phyloP scores from a whole-genome alignment of 2,329 filamentous ascomycete species.

The Sclerotinia glacialis region DNA sequence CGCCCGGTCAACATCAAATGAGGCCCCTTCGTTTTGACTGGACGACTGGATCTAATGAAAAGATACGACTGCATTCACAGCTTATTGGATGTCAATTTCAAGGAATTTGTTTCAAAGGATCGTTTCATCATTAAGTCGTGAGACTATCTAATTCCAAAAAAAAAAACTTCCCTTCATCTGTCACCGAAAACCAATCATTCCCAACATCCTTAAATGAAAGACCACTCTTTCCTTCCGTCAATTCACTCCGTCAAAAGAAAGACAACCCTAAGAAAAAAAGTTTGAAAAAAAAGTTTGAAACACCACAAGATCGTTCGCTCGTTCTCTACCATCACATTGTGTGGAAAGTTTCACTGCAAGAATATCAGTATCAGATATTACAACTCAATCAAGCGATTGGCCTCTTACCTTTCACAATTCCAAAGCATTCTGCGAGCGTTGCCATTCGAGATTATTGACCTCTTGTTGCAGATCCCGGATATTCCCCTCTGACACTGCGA shows the following conservation, averaged over 20 bases:
- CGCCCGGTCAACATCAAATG: constrained; percentile 27
- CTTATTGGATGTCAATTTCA: constrained; percentile 18
- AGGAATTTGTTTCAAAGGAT: constrained; percentile 19
- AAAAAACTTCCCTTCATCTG: constrained; percentile 24
- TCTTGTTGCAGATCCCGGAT: constrained; percentile 64
- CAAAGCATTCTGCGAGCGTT: constrained; percentile 17
- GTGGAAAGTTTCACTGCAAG: constrained; percentile 12
- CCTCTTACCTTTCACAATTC: constrained; percentile 19
- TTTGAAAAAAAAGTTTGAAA: constrained; percentile 23
- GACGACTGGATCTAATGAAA: constrained; percentile 25
- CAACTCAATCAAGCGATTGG: constrained; percentile 18
- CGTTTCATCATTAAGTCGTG: constrained; percentile 34
- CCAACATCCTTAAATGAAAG: constrained; percentile 16
- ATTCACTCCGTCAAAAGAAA: constrained; percentile 23
- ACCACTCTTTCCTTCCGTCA: constrained; percentile 11
- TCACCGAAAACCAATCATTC: constrained; percentile 30
- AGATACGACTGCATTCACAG: constrained; percentile 21
- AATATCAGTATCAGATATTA: constrained; percentile 15
- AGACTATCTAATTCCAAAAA: constrained; percentile 20
- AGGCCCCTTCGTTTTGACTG: constrained; percentile 24
- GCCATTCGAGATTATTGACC: constrained; percentile 46
- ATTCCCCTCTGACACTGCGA: constrained; percentile 68
- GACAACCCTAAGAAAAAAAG: constrained; percentile 26
- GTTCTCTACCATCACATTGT: background rate
- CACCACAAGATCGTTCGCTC: constrained; percentile 19